Percentiles rank a stretch among this genome's conserved stretches.
Conservation (phyloP, 1,284 basidiomycete species). For the Taiwanofungus camphoratus region DNA sequence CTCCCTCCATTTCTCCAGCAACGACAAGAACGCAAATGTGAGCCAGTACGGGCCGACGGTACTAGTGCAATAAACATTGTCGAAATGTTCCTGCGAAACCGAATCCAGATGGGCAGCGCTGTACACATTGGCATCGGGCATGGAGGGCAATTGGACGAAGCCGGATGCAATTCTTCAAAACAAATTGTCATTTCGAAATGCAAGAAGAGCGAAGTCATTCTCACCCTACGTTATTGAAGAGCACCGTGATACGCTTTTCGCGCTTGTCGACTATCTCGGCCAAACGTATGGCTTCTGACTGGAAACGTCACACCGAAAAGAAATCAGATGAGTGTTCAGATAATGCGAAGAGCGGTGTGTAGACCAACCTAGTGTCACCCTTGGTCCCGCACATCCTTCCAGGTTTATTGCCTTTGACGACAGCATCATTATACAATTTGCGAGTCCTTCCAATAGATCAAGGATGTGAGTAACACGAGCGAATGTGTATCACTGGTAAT, state of each 20-base stretch:
- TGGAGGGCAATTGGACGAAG: conserved; percentile 31
- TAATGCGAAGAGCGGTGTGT: no score
- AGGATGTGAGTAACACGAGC: neutral
- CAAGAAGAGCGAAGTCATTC: no score
- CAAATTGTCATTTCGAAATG: no score
- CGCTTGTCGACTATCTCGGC: conserved; percentile 36
- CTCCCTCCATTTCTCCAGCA: conserved; percentile 42
- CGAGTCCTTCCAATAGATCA: conserved; percentile 32
- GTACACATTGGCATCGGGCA: conserved; percentile 33
- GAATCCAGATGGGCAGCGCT: conserved; percentile 36
- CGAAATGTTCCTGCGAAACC: conserved; percentile 35
- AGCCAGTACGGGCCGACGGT: conserved; percentile 46
- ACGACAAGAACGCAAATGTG: conserved; percentile 45
- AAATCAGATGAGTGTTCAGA: no score
- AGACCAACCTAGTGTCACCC: conserved; percentile 41
- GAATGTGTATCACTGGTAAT: conserved; percentile 8
- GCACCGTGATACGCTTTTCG: conserved; percentile 38
- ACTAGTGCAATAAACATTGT: conserved; percentile 35
- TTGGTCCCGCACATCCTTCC: conserved; percentile 38
- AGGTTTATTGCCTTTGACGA: conserved; percentile 24
- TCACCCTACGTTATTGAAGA: conserved; percentile 36
- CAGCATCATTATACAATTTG: conserved; percentile 35
- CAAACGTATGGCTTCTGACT: conserved; percentile 42
- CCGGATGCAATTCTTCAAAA: conserved; percentile 16
- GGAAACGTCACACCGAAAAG: neutral